phyloP scores from a whole-genome alignment of 2,329 filamentous ascomycete genomes.

The Sarocladiaceae sp. region DNA sequence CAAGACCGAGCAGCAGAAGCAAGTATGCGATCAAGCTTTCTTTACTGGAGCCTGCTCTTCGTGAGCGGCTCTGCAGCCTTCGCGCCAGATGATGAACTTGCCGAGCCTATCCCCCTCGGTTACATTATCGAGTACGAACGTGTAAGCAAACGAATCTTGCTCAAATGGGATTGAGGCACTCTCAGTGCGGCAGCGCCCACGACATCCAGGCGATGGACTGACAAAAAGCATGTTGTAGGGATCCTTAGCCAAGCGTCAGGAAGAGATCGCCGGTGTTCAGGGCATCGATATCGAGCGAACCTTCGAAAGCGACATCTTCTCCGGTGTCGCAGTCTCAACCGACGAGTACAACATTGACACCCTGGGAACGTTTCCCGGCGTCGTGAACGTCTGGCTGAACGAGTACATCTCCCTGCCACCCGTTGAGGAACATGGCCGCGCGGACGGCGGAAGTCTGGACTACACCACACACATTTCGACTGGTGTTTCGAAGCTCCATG shows the following conservation, averaged over 20 bases:
- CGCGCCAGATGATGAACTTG: not conserved
- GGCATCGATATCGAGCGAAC: constrained; percentile 12
- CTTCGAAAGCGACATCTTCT: constrained; percentile 18
- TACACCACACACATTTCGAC: constrained; percentile 21
- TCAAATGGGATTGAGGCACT: not conserved
- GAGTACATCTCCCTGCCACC: constrained; percentile 1
- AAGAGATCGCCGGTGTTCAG: constrained; percentile 9
- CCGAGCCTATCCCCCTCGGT: not conserved
- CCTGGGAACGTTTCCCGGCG: constrained; percentile 15
- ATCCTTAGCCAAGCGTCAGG: not conserved
- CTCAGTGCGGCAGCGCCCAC: not conserved
- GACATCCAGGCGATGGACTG: not conserved
- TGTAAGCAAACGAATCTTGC: not conserved
- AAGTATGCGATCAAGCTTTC: not conserved
- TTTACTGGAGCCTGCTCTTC: not conserved
- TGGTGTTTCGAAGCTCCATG: constrained; percentile 20
- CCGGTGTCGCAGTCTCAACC: constrained; percentile 18
- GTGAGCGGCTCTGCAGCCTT: not conserved
- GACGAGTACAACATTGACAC: constrained; percentile 15
- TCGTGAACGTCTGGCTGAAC: constrained; percentile 19
- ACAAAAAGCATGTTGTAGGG: not conserved
- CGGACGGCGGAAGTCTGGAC: not conserved
- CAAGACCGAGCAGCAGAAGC: too few relatives aligned
- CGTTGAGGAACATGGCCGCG: constrained; percentile 2
- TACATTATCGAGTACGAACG: constrained; percentile 6